Evolutionary conservation across 2,329 filamentous ascomycete genomes (phyloP), one percentile per base, ranked within the genome.

Genomic region (Cladosporium sp.): DNA sequence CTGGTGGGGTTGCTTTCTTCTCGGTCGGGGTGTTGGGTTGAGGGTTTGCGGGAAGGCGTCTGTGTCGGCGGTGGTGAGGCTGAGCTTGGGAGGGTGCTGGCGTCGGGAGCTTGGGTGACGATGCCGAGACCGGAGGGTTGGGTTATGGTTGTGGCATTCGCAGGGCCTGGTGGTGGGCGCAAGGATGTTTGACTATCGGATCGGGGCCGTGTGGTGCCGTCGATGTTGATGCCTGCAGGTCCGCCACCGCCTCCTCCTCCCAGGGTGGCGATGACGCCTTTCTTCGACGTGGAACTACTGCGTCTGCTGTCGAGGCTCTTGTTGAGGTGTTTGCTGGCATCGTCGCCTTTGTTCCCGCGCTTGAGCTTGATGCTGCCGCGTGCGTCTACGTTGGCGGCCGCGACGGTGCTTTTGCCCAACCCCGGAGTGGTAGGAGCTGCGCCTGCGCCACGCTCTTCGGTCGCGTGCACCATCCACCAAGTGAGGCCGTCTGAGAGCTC

Each of bases 391-490:
- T 86, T 86, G 56, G 89, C 90, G 34, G 88, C 86, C 11, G 89
- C 89, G 13, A 96, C 91, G 0, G 93, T 97, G 57, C 86, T 91
- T 68, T 95, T 96, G 34, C 88, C 89, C 49, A 96, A 79, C 0
- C 92, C 91, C 0, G 93, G 92, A 0, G 92, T 97, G n/a, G 87
- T 85, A 0, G 93, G 93, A 2, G 78, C 78, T 1, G 87, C 87
- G 0, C 89, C 83, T 2, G 58, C 52, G 15, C 58, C 60, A 64
- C 96, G 96, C 69, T 99, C 93, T 70, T 99, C 93, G 2, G 82
- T 79, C 0, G 93, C 93, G 65, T 99, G 92, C 30, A 99, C 85
- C 5, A 99, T 80, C 69, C 96, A 97, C 93, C 93, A 99, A 29
- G 92, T 84, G 42, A 99, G 73, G 3, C 93, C 93, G 62, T 99